phyloP scores from a whole-genome alignment of 2,329 filamentous ascomycete genomes.

The Nothopassalora personata region DNA sequence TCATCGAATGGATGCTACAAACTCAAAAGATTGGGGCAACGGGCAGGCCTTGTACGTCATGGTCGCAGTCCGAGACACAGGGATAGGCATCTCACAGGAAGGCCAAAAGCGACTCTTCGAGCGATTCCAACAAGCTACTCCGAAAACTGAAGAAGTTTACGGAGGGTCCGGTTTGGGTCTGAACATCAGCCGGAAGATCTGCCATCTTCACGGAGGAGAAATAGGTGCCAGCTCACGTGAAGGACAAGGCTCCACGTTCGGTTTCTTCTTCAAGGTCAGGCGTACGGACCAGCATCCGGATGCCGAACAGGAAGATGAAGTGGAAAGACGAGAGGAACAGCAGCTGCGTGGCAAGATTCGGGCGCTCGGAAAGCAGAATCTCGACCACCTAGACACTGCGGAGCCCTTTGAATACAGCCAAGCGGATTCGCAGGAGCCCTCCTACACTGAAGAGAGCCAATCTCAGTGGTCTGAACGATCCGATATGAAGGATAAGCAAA shows the following conservation, averaged over 20 bases:
- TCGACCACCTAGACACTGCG: slow-evolving; percentile 1
- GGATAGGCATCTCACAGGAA: slow-evolving; percentile 39
- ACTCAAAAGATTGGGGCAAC: slow-evolving; percentile 38
- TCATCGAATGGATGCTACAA: slow-evolving; percentile 39
- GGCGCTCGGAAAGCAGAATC: slow-evolving; percentile 5
- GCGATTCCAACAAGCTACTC: slow-evolving; percentile 36
- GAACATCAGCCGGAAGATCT: slow-evolving; percentile 43
- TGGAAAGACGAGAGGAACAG: slow-evolving; percentile 4
- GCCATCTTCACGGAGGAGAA: slow-evolving; percentile 41
- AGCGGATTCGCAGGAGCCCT: not conserved
- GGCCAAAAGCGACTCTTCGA: slow-evolving; percentile 41
- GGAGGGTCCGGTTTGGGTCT: slow-evolving; percentile 43
- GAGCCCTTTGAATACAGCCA: slow-evolving; percentile 11
- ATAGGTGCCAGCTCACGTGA: slow-evolving; percentile 40
- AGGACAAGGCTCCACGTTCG: slow-evolving; percentile 39
- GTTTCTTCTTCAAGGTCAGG: slow-evolving; percentile 38
- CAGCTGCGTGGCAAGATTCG: slow-evolving; percentile 10
- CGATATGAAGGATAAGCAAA: not conserved
- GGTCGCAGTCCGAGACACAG: slow-evolving; percentile 41
- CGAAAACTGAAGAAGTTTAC: slow-evolving; percentile 35
- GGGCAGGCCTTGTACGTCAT: slow-evolving; percentile 39
- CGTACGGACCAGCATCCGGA: slow-evolving; percentile 7
- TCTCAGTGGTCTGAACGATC: not conserved
- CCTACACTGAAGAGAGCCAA: not conserved
- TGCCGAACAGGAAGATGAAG: not conserved